Conservation (phyloP, 2,329 filamentous ascomycete genomes). For the Annulohypoxylon truncatum region DNA sequence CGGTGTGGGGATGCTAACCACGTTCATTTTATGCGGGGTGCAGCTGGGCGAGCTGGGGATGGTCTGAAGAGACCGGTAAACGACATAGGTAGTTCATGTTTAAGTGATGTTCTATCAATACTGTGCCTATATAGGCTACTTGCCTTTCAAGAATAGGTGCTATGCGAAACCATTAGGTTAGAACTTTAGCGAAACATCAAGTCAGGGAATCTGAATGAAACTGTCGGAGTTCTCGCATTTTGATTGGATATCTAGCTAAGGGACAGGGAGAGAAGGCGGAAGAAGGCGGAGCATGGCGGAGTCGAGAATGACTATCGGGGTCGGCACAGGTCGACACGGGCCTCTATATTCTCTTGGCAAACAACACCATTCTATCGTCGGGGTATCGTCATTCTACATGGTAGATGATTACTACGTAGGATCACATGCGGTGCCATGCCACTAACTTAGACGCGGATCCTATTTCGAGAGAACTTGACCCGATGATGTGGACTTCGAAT, state of each 20-base stretch:
- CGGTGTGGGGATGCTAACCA: slow-evolving; percentile 24
- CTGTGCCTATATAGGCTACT: not conserved
- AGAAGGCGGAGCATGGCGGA: slow-evolving; percentile 22
- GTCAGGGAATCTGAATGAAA: not conserved
- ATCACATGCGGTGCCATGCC: slow-evolving; percentile 3
- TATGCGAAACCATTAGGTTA: slow-evolving; percentile 7
- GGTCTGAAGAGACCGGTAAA: not conserved
- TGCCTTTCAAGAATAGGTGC: not conserved
- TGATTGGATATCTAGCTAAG: slow-evolving; percentile 12
- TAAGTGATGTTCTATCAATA: not conserved
- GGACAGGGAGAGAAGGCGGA: slow-evolving; percentile 3
- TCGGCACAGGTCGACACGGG: slow-evolving; percentile 12
- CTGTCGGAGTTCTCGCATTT: slow-evolving; percentile 19
- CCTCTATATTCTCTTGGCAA: slow-evolving; percentile 29
- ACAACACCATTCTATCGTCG: not conserved
- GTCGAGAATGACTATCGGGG: slow-evolving; percentile 14
- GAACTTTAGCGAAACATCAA: slow-evolving; percentile 10
- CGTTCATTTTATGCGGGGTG: slow-evolving; percentile 26
- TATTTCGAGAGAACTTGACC: slow-evolving; percentile 19
- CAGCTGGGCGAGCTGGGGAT: slow-evolving; percentile 17
- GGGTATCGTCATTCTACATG: not conserved
- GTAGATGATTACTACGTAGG: not conserved
- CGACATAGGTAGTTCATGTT: not conserved
- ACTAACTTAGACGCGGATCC: slow-evolving; percentile 14
- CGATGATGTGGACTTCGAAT: slow-evolving; percentile 13